Evolutionary conservation across 2,329 filamentous ascomycete species (phyloP), one percentile per base, ranked within the genome.

Genomic region (Furcasterigmium furcatum): DNA sequence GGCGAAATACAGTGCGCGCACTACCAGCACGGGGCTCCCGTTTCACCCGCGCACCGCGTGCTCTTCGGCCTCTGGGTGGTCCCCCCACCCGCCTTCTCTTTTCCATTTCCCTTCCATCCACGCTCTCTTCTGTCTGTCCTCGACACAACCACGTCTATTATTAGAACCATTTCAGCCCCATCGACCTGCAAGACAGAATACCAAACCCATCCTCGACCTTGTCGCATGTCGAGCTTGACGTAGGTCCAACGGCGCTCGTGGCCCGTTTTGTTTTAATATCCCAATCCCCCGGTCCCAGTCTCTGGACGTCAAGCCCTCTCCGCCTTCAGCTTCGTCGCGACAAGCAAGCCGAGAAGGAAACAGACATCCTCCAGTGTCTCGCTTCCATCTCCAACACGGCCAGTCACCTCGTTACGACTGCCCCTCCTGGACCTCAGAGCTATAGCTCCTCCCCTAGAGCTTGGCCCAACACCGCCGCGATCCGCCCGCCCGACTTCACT

Each of bases 91-190:
- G 38, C 24, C 19, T 35, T 38, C 44, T 39, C 30, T 46, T 42
- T 45, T 47, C 44, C 39, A 41, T 40, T 39, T 30, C 29, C 35
- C 38, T 45, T 46, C 49, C 52, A 44, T 51, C 50, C 48, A 48
- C 47, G 45, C 46, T 46, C 45, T 45, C 46, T 52, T 53, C 51
- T 52, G 51, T 55, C 49, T 48, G 48, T 52, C 47, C 52, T 50
- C 66, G 64, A 69, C 69, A 71, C 65, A 63, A 70, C 68, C 63
- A 58, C 57, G 53, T 70, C 72, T 75, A 74, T 73, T 71, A 72
- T 74, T 75, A 74, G 72, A 67, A 74, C 59, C 70, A 68, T 63
- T 66, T 68, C 70, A 73, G 69, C 72, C 71, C 70, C 71, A 71
- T 66, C 58, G 59, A 57, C 60, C 59, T 64, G 62, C 63, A 66